Conservation (phyloP, 805 yeast genomes). For the Metschnikowia arizonensis region DNA sequence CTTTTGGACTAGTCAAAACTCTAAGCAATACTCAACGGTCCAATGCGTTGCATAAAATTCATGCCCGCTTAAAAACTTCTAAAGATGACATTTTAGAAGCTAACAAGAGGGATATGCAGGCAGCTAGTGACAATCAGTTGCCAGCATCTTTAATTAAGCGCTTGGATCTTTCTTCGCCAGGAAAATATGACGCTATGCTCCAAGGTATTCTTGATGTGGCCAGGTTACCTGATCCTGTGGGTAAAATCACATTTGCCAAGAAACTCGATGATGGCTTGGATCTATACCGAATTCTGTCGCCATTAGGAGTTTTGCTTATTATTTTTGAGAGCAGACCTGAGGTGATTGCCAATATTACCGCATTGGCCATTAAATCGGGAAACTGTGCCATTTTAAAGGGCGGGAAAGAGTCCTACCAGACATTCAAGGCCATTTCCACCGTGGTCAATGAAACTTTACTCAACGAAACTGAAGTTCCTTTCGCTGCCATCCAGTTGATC, state of each 20-base stretch:
- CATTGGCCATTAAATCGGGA: constrained; percentile 93
- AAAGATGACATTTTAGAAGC: constrained; percentile 67
- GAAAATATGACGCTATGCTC: constrained; percentile 88
- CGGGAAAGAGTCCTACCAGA: constrained; percentile 86
- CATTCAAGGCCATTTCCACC: constrained; percentile 77
- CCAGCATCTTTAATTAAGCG: constrained; percentile 75
- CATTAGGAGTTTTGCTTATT: constrained; percentile 88
- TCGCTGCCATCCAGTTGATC: constrained; percentile 78
- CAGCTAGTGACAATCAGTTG: constrained; percentile 58
- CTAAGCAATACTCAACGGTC: constrained; percentile 70
- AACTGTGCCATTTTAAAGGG: constrained; percentile 96
- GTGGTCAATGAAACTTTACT: constrained; percentile 60
- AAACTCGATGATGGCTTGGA: constrained; percentile 87
- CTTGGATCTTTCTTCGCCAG: constrained; percentile 74
- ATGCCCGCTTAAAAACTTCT: constrained; percentile 57
- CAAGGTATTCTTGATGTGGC: constrained; percentile 94
- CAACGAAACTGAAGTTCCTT: constrained; percentile 67
- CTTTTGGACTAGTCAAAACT: constrained; percentile 80
- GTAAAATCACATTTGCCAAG: constrained; percentile 78
- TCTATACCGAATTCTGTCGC: constrained; percentile 80
- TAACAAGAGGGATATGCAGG: constrained; percentile 68
- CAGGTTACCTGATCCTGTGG: constrained; percentile 83
- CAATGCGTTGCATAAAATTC: constrained; percentile 64
- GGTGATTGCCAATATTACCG: constrained; percentile 95
- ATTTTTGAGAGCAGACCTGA: constrained; percentile 97